These are phyloP conservation scores for Teunomyces stri DNA, from an alignment of 805 yeast species.

Conservation along the genomic window DNA sequence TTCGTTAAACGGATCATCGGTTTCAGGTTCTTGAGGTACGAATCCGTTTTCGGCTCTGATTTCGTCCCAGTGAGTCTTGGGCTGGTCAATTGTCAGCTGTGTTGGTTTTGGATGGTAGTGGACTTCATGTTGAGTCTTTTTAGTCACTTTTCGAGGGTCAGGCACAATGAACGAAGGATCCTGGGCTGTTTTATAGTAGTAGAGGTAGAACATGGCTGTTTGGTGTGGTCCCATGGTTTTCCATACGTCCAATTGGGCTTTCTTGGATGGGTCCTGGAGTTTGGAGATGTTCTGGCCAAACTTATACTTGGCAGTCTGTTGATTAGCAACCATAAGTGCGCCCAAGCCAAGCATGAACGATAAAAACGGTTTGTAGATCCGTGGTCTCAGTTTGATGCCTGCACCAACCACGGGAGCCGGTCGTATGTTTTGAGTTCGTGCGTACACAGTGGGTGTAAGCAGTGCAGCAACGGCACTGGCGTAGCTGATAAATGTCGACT, in stretches of 20 bases:
- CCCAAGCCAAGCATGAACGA: constrained; percentile 32
- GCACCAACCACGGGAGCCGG: constrained; percentile 6
- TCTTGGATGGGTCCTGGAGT: constrained; percentile 14
- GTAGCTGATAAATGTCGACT: constrained; percentile 25
- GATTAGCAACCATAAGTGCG: constrained; percentile 24
- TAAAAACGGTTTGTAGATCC: constrained; percentile 29
- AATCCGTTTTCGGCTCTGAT: constrained; percentile 35
- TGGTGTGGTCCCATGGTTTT: constrained; percentile 35
- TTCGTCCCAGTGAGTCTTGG: constrained; percentile 32
- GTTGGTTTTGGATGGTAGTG: constrained; percentile 13
- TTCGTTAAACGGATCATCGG: background rate
- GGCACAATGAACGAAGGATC: constrained; percentile 20
- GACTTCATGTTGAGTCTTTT: constrained; percentile 27
- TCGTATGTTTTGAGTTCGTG: constrained; percentile 6
- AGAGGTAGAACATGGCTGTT: constrained; percentile 31
- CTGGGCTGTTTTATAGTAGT: constrained; percentile 19
- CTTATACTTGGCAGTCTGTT: constrained; percentile 20
- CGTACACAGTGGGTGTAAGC: constrained; percentile 29
- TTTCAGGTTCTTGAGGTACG: constrained; percentile 1
- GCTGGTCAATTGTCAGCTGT: background rate
- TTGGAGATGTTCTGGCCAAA: constrained; percentile 19
- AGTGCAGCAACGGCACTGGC: constrained; percentile 26
- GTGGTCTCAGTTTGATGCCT: constrained; percentile 9
- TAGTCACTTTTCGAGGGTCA: constrained; percentile 27
- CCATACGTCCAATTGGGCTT: constrained; percentile 30